Evolutionary conservation across 306 rosid species (phyloP).

Genomic region (Quercus berberidifolia): DNA sequence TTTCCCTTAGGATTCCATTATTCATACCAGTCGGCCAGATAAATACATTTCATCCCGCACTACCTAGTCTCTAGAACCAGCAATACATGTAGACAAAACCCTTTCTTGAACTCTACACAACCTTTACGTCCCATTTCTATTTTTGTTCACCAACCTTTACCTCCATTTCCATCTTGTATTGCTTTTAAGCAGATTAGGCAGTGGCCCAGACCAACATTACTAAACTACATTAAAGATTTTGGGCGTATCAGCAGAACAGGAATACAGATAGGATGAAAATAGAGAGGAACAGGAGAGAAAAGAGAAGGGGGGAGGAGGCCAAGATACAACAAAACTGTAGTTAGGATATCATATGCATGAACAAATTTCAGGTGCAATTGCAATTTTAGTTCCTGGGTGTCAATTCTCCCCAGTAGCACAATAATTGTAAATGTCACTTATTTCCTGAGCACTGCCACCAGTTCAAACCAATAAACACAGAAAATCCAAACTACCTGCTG

Average conservation of each 20-base stretch:
- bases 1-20: not conserved
- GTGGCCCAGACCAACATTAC: not conserved
- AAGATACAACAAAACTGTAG: not conserved
- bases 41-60: not conserved
- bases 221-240: not conserved
- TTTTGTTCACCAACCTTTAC: too few species aligned
- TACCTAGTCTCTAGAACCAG: not conserved
- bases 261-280: not conserved
- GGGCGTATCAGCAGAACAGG: not conserved
- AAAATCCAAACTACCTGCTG: not conserved
- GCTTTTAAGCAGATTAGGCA: not conserved
- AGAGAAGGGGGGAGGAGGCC: not conserved
- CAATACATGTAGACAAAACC: not conserved
- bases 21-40: not conserved
- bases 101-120: too few species aligned
- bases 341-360: not conserved
- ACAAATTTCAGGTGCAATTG: not conserved
- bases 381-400: not conserved
- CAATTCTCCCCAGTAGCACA: not conserved
- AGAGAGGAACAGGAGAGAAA: not conserved
- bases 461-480: not conserved
- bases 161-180: too few species aligned
- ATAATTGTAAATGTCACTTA: not conserved
- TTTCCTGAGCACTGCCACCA: not conserved
- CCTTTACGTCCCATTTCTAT: too few species aligned